Percentiles rank a stretch among this genome's conserved stretches.
phyloP scores from a whole-genome alignment of 75 land plant species.

The Pinus taeda region DNA sequence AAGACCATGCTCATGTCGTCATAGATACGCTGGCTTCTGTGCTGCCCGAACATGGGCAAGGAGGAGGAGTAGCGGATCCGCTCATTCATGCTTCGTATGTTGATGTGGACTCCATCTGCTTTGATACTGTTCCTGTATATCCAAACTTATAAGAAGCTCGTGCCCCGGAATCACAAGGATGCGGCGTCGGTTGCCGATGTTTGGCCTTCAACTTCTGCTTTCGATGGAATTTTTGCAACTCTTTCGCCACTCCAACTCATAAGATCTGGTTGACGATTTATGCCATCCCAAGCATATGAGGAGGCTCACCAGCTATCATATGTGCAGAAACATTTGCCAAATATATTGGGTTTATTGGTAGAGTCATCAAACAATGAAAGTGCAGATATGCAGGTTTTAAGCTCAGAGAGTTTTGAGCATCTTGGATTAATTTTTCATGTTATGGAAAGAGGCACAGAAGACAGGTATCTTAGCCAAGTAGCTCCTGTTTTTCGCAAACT shows the following conservation, averaged over 20 bases:
- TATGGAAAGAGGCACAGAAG: slow-evolving; percentile 53
- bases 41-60: slow-evolving; percentile 27
- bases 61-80: slow-evolving; percentile 30
- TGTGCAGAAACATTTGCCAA: slow-evolving; percentile 79
- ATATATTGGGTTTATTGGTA: slow-evolving; percentile 71
- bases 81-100: slow-evolving; percentile 25
- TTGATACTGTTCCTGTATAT: slow-evolving; percentile 76
- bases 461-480: slow-evolving; percentile 63
- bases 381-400: slow-evolving; percentile 70
- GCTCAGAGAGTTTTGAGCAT: slow-evolving; percentile 81
- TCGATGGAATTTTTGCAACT: slow-evolving; percentile 85
- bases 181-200: slow-evolving; percentile 92
- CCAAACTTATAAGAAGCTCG: slow-evolving; percentile 79
- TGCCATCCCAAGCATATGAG: too few species aligned
- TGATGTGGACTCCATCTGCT: slow-evolving; percentile 49
- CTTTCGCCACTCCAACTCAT: slow-evolving; percentile 89
- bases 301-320: too few species aligned
- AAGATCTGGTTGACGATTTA: too few species aligned
- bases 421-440: slow-evolving; percentile 78
- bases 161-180: slow-evolving; percentile 86
- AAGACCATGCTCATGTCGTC: slow-evolving; percentile 66
- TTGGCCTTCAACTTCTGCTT: slow-evolving; percentile 95
- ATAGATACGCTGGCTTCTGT: slow-evolving; percentile 81
- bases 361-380: slow-evolving; percentile 72
- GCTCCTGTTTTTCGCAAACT: slow-evolving; percentile 96